Evolutionary conservation across 2,329 filamentous ascomycete species (phyloP).

Genomic region (Neocucurbitaria cava): DNA sequence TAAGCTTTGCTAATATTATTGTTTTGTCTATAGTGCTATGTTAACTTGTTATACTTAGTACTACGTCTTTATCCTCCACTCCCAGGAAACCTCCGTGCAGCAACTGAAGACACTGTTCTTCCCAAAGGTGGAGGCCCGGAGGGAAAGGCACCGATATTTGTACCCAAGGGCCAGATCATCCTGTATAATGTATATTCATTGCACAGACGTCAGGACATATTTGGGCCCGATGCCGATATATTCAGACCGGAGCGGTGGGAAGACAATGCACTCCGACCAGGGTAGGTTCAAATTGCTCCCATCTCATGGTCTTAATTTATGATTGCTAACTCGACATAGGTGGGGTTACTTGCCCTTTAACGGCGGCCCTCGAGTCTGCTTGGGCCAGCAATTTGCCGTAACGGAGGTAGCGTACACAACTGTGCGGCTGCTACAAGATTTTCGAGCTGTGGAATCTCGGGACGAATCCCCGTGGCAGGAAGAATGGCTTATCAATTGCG

Average conservation of each 20-base stretch:
- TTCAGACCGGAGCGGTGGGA: constrained; percentile 35
- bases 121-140: constrained; percentile 37
- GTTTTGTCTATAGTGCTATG: too few relatives aligned
- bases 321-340: constrained; percentile 17
- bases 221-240: constrained; percentile 27
- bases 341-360: constrained; percentile 34
- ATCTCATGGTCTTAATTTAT: too few relatives aligned
- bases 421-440: constrained; percentile 32
- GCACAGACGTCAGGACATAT: constrained; percentile 28
- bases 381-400: constrained; percentile 40
- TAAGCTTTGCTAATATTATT: not conserved
- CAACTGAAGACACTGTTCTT: constrained; percentile 31
- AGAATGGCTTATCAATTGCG: too few relatives aligned
- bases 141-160: constrained; percentile 29
- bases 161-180: constrained; percentile 20
- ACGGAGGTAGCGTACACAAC: constrained; percentile 35
- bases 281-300: too few relatives aligned
- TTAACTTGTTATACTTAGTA: too few relatives aligned
- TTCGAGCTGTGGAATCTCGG: constrained; percentile 10
- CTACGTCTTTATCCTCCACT: constrained; percentile 32
- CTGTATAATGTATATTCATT: constrained; percentile 20
- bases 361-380: constrained; percentile 25
- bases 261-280: constrained; percentile 26
- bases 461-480: too few relatives aligned
- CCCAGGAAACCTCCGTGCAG: constrained; percentile 29